phyloP scores from a whole-genome alignment of 2,329 filamentous ascomycete genomes.

The Colletotrichum higginsianum region DNA sequence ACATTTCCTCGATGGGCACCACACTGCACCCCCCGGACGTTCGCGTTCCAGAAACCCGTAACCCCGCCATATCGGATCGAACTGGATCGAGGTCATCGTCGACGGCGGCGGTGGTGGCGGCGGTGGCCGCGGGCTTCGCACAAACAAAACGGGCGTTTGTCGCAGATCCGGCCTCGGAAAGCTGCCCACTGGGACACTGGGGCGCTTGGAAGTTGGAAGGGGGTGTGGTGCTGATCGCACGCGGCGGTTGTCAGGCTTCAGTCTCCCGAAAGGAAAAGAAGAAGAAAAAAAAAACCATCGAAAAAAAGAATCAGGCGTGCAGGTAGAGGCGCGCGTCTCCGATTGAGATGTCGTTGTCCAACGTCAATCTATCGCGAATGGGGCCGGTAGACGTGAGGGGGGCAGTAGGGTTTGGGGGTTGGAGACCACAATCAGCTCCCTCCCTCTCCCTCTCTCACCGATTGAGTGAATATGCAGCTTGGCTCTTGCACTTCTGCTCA shows the following conservation, averaged over 20 bases:
- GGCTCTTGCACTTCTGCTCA: not conserved
- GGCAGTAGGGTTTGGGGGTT: not conserved
- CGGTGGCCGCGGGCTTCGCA: not conserved
- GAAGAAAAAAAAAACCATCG: no score
- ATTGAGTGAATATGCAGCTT: slow-evolving; percentile 1
- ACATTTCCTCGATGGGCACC: slow-evolving; percentile 30
- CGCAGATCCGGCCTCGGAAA: not conserved
- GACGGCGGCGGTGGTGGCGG: not conserved
- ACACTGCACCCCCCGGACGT: not conserved
- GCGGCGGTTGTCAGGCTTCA: not conserved
- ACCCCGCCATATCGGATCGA: not conserved
- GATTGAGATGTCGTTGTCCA: slow-evolving; percentile 22
- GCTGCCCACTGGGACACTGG: no score
- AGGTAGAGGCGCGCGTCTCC: not conserved
- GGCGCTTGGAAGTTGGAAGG: not conserved
- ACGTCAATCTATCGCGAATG: slow-evolving; percentile 25
- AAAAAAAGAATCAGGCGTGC: not conserved
- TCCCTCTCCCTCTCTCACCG: slow-evolving; percentile 12
- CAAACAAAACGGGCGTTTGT: slow-evolving; percentile 6
- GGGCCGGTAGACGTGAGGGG: not conserved
- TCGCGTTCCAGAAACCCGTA: slow-evolving; percentile 3
- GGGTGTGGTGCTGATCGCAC: not conserved
- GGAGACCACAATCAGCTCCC: not conserved
- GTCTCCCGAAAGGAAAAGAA: not conserved
- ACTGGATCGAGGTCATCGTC: not conserved